Conservation (phyloP, 169 alveolate species). For the Plasmodium falciparum region DNA sequence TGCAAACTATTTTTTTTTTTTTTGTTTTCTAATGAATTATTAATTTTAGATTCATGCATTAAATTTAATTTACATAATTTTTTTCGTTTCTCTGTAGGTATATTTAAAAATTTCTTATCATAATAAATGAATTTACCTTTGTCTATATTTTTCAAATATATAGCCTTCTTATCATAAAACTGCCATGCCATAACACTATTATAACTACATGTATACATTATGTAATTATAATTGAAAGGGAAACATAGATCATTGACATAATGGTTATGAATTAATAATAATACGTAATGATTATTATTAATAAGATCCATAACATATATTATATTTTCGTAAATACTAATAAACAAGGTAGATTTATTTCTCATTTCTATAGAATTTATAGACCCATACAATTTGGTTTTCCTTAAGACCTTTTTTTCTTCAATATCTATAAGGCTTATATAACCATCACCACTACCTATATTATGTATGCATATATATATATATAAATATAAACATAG, state of each 20-base stretch:
- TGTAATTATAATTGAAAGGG: constrained; percentile 45
- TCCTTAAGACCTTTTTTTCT: constrained; percentile 45
- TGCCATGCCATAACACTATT: constrained; percentile 73
- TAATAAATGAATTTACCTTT: constrained; percentile 60
- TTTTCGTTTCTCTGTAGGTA: constrained; percentile 47
- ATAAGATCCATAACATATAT: constrained; percentile 65
- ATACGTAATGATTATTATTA: constrained; percentile 26
- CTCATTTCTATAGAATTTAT: constrained; percentile 74
- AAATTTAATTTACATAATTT: constrained; percentile 49
- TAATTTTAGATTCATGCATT: not conserved
- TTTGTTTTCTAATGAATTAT: constrained; percentile 12
- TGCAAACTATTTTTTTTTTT: constrained; percentile 13
- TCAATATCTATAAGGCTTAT: constrained; percentile 46
- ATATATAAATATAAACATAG: too few species aligned
- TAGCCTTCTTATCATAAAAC: constrained; percentile 61
- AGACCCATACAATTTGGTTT: constrained; percentile 55
- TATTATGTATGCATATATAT: not conserved
- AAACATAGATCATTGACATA: constrained; percentile 57
- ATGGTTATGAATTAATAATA: constrained; percentile 34
- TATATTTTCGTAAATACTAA: constrained; percentile 58
- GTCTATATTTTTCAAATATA: constrained; percentile 51
- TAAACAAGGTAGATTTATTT: constrained; percentile 38
- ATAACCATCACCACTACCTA: constrained; percentile 75
- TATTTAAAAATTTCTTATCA: constrained; percentile 41
- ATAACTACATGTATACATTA: constrained; percentile 71